Evolutionary conservation across 1,284 basidiomycete species (phyloP).

Genomic region (Uromyces viciae-fabae): DNA sequence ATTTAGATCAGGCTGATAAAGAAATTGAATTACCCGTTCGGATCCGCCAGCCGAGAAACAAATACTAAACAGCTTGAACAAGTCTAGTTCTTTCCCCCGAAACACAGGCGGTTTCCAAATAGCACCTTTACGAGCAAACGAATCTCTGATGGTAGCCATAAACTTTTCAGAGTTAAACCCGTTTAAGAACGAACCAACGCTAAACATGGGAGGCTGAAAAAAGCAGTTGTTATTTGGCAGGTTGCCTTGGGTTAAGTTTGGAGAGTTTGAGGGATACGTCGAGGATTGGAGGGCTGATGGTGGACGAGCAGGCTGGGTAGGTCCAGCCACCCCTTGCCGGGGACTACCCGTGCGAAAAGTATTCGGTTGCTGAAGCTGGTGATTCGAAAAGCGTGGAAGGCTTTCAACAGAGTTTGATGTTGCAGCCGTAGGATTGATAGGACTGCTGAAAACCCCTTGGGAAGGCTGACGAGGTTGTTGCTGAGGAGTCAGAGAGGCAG

Average conservation of each 20-base stretch:
- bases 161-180: constrained; percentile 29
- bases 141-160: constrained; percentile 11
- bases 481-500: constrained; percentile 33
- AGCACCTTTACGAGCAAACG: background rate
- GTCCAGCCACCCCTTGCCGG: constrained; percentile 16
- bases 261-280: constrained; percentile 5
- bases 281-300: constrained; percentile 20
- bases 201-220: background rate
- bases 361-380: constrained; percentile 23
- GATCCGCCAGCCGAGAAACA: constrained; percentile 29
- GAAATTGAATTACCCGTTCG: constrained; percentile 27
- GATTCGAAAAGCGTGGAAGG: constrained; percentile 26
- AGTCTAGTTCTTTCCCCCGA: constrained; percentile 40
- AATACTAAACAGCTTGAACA: constrained; percentile 24
- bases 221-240: background rate
- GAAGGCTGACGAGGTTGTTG: constrained; percentile 28
- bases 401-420: constrained; percentile 3
- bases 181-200: background rate
- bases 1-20: background rate
- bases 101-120: constrained; percentile 26
- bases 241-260: constrained; percentile 20
- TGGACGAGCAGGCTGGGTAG: constrained; percentile 37
- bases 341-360: constrained; percentile 24
- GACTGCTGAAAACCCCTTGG: constrained; percentile 29
- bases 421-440: constrained; percentile 7